Evolutionary conservation across 2,329 filamentous ascomycete species (phyloP), one percentile per base, ranked within the genome.

Genomic region (Leptodontidium sp.): DNA sequence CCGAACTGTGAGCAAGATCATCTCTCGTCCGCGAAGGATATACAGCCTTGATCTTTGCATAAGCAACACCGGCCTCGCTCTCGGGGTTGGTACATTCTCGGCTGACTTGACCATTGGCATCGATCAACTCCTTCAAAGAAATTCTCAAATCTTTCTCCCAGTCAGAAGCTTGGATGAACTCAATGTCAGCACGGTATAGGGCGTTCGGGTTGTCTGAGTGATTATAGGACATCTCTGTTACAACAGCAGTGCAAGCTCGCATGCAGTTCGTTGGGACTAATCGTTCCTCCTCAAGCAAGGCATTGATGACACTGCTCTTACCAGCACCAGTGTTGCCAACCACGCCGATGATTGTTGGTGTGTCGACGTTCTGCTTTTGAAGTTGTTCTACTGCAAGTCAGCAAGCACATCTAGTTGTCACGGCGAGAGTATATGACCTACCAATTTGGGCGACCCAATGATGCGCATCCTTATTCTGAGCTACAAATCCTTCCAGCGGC

Each of bases 231-330:
- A 84, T 77, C 68, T 84, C 82, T 0, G 82, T 84, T 1, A 84
- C 81, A 1, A 84, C 82, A 15, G 82, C 81, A 0, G 83, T 84
- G 55, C 82, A 84, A 9, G 83, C 83, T 43, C 81, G 76, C 82
- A 84, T 84, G 71, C 81, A 84, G 58, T 83, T 84, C 0, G 81
- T 84, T 0, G 82, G 83, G 0, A 84, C 80, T 1, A 84, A 74
- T 3, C 79, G 78, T 70, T 85, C 82, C 70, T 84, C 81, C 45
- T 84, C 82, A 1, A 84, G 77, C 67, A 85, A 24, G 12, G 72
- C 71, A 61, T 75, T 75, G 52, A 74, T 70, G 1, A 75, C 40
- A 14, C 66, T 66, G 4, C 65, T 66, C 45, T 75, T 74, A 4
- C 73, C 72, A 45, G 52, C 50, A 7, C 72, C 72, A 15, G 72